Evolutionary conservation across 495 filamentous ascomycete genomes (phyloP), one percentile per base, ranked within the genome.

Genomic region (Hypoxylon perforatum): DNA sequence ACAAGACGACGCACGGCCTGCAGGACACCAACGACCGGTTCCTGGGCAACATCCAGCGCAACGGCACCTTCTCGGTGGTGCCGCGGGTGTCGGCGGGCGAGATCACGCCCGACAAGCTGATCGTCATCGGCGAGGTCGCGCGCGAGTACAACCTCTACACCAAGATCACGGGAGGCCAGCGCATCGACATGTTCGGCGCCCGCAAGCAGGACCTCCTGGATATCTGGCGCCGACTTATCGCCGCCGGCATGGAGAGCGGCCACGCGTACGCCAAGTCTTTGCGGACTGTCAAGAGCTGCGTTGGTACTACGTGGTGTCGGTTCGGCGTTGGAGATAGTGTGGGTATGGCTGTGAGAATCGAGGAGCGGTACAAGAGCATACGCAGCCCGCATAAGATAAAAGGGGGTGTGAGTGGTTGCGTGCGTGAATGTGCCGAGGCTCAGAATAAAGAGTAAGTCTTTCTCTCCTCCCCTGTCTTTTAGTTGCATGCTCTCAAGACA

Each of bases 1-100:
- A 90, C 72, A 83, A 85, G 57, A 81, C 86, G 0, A 77, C 87
- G 22, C 89, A 93, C 70, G 92, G 93, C 15, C 81, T 97, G 1
- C 94, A 97, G 76, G 94, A 98, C 52, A 98, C 94, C 19, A 97
- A 98, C 70, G 94, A 98, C 75, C 83, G 87, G 41, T 98, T 91
- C 75, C 82, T 98, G n/a, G 94, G 88, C 12, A 98, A 98, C 61
- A 96, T 97, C 60, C 94, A 98, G 75, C 84, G 94, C 41, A 94
- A 97, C 79, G 94, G 94, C 25, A 97, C 94, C 1, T 98, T 92
- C 75, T 92, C 89, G 1, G 94, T 98, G 19, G 86, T 98, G 21
- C 94, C 94, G 11, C 87, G 94, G 15, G 87, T 98, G 1, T 78
- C 92, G 12, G 94, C 84, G 59, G 94, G 94, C 55, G 94, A 98